Percentiles rank a stretch among this genome's conserved stretches.
phyloP scores from a whole-genome alignment of 164 flowering plant genomes.

The Sedum album region DNA sequence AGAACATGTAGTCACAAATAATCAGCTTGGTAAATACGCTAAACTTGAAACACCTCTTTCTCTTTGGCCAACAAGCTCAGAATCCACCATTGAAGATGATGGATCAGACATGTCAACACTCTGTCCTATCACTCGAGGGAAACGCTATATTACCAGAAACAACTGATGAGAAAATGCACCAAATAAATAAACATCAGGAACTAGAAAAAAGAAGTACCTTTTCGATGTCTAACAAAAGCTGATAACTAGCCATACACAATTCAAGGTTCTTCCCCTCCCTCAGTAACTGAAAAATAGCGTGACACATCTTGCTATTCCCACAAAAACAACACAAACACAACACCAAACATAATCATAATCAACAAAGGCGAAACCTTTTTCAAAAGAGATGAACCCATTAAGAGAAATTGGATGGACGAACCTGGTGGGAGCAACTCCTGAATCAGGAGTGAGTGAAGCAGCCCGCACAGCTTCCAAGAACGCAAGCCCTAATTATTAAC shows the following conservation, averaged over 20 bases:
- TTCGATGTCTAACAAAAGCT: constrained; percentile 55
- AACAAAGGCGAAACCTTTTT: no score
- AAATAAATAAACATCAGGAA: neutral
- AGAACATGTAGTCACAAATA: neutral
- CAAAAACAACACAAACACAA: constrained; percentile 10
- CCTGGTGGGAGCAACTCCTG: constrained; percentile 51
- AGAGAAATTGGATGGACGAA: constrained; percentile 8
- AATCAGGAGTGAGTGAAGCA: constrained; percentile 37
- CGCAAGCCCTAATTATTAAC: constrained; percentile 37
- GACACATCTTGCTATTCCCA: constrained; percentile 56
- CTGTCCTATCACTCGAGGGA: constrained; percentile 41
- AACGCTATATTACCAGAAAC: constrained; percentile 30
- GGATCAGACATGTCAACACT: constrained; percentile 17
- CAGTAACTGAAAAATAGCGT: constrained; percentile 53
- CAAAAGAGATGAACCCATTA: neutral
- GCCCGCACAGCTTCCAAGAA: constrained; percentile 78
- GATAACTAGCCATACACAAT: constrained; percentile 51
- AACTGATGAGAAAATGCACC: no score
- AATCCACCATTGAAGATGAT: constrained; percentile 4
- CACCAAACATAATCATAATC: constrained; percentile 4
- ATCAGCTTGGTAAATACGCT: neutral
- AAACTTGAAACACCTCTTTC: constrained; percentile 23
- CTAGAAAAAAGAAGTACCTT: constrained; percentile 31
- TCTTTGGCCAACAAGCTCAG: constrained; percentile 38
- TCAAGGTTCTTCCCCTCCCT: constrained; percentile 53